Conservation (phyloP, 1,139 yeast genomes). For the Fermentozyma sake region DNA sequence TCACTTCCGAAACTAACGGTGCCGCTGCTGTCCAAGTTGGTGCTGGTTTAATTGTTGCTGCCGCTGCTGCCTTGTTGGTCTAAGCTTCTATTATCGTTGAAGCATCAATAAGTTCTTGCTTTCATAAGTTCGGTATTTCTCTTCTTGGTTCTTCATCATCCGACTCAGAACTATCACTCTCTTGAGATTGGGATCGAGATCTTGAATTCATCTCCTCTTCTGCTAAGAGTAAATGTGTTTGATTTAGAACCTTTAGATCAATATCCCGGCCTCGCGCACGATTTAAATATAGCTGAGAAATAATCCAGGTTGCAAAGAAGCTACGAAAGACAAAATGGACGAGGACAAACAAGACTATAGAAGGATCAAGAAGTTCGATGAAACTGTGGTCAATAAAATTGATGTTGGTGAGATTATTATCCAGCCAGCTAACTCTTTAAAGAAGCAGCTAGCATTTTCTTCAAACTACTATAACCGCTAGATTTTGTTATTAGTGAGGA, state of each 20-base stretch:
- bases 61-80: slow-evolving; percentile 17
- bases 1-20: slow-evolving; percentile 11
- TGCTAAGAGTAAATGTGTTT: too few relatives aligned
- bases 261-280: too few relatives aligned
- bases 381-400: slow-evolving; percentile 74
- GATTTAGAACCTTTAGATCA: too few relatives aligned
- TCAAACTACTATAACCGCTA: too few relatives aligned
- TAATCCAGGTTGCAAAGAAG: too few relatives aligned
- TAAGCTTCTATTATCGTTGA: too few relatives aligned
- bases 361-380: slow-evolving; percentile 50
- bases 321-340: background rate
- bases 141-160: too few relatives aligned
- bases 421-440: slow-evolving; percentile 78
- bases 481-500: too few relatives aligned
- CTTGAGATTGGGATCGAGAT: too few relatives aligned
- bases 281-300: too few relatives aligned
- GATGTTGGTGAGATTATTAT: slow-evolving; percentile 98
- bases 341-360: slow-evolving; percentile 12
- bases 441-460: slow-evolving; percentile 33
- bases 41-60: slow-evolving; percentile 18
- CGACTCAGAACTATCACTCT: too few relatives aligned
- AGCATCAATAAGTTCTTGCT: slow-evolving; percentile 17
- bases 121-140: slow-evolving; percentile 2
- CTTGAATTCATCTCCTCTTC: too few relatives aligned
- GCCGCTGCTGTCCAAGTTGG: slow-evolving; percentile 20